Percentiles rank a stretch among this genome's conserved stretches.
Evolutionary conservation across 1,284 basidiomycete species (phyloP).

Genomic region (Malassezia nana): DNA sequence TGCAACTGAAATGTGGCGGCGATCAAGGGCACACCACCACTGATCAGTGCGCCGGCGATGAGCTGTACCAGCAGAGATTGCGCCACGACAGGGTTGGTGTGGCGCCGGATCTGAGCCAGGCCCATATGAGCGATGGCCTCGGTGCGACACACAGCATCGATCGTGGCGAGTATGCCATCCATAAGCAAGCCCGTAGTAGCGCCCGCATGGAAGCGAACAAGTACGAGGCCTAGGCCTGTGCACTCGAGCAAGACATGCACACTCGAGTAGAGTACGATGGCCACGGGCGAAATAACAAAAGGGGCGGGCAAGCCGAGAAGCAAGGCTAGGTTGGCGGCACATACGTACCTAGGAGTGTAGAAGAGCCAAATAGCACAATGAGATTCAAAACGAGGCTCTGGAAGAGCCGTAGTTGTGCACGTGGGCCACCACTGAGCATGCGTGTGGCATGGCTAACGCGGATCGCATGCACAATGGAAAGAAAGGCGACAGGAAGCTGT

Average conservation of each 20-base stretch:
- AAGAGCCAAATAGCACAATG: constrained; percentile 34
- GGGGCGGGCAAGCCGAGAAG: constrained; percentile 26
- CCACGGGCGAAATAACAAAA: constrained; percentile 21
- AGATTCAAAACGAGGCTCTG: constrained; percentile 31
- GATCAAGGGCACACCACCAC: constrained; percentile 31
- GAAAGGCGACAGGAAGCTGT: constrained; percentile 22
- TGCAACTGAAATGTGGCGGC: constrained; percentile 29
- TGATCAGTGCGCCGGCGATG: constrained; percentile 26
- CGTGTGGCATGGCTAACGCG: constrained; percentile 34
- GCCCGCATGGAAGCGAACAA: constrained; percentile 15
- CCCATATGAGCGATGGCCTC: constrained; percentile 34
- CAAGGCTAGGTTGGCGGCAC: constrained; percentile 1
- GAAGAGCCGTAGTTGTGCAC: constrained; percentile 19
- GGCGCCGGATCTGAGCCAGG: constrained; percentile 20
- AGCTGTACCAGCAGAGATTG: constrained; percentile 25
- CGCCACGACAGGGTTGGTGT: constrained; percentile 20
- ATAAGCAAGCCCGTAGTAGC: constrained; percentile 13
- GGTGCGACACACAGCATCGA: constrained; percentile 31
- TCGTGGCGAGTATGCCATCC: constrained; percentile 23
- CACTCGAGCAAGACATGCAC: constrained; percentile 20
- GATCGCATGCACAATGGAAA: constrained; percentile 24
- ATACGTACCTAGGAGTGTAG: not conserved
- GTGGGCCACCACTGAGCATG: constrained; percentile 22
- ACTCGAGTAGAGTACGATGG: constrained; percentile 27
- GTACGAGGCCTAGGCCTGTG: constrained; percentile 12